Percentiles rank a stretch among this genome's conserved stretches.
phyloP scores from a whole-genome alignment of 1,139 yeast genomes.

The Hansenula sp. region DNA sequence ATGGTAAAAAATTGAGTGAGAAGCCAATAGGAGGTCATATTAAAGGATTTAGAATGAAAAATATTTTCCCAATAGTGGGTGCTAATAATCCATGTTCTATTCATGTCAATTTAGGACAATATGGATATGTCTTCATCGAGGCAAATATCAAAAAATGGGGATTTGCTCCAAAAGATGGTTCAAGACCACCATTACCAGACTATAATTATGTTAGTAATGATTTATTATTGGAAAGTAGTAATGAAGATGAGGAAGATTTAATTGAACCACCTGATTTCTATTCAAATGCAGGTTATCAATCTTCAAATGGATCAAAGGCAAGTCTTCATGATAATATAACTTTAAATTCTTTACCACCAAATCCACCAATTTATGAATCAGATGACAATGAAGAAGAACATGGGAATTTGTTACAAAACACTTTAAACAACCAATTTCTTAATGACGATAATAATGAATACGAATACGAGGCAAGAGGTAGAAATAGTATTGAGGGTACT shows the following conservation, averaged over 20 bases:
- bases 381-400: slow-evolving; percentile 22
- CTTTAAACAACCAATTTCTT: slow-evolving; percentile 22
- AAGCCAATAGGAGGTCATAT: slow-evolving; percentile 70
- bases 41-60: slow-evolving; percentile 74
- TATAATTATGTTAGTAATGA: slow-evolving; percentile 48
- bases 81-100: slow-evolving; percentile 69
- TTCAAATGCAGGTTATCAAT: slow-evolving; percentile 24
- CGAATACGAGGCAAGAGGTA: slow-evolving; percentile 6
- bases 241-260: slow-evolving; percentile 29
- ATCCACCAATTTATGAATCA: slow-evolving; percentile 32
- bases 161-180: slow-evolving; percentile 70
- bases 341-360: slow-evolving; percentile 26
- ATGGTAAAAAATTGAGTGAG: slow-evolving; percentile 79
- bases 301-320: slow-evolving; percentile 11
- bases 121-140: slow-evolving; percentile 91
- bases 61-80: slow-evolving; percentile 87
- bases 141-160: slow-evolving; percentile 91
- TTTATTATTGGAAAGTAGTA: slow-evolving; percentile 30
- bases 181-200: slow-evolving; percentile 69
- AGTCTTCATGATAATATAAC: slow-evolving; percentile 25
- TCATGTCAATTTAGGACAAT: slow-evolving; percentile 83
- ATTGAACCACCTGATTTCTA: slow-evolving; percentile 22
- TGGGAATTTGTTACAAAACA: slow-evolving; percentile 10
- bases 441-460: slow-evolving; percentile 2
- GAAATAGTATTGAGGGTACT: slow-evolving; percentile 1